phyloP scores from a whole-genome alignment of 768 basidiomycete species.

The Termitomyces sp. region DNA sequence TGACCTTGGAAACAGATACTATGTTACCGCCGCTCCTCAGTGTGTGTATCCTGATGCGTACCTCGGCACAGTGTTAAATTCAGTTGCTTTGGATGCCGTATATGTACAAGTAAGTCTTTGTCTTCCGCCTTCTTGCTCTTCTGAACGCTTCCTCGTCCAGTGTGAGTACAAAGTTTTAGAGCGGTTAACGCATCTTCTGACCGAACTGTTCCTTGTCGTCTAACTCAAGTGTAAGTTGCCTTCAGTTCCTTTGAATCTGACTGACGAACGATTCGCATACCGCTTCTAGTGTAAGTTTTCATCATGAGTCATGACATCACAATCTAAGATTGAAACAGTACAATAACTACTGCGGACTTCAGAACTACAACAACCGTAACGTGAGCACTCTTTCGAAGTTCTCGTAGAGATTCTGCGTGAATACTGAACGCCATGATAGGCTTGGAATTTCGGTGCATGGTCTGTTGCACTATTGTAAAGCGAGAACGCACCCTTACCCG shows the following conservation, averaged over 20 bases:
- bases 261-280: background rate
- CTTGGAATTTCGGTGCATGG: slow-evolving; percentile 47
- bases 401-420: background rate
- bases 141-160: background rate
- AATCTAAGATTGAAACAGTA: slow-evolving; percentile 8
- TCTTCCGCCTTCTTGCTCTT: background rate
- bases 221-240: slow-evolving; percentile 8
- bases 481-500: background rate
- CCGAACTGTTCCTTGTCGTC: background rate
- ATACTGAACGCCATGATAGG: slow-evolving; percentile 15
- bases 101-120: slow-evolving; percentile 55
- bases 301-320: background rate
- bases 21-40: slow-evolving; percentile 50
- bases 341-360: slow-evolving; percentile 25
- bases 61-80: slow-evolving; percentile 48
- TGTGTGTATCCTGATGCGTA: slow-evolving; percentile 61
- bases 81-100: slow-evolving; percentile 58
- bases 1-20: slow-evolving; percentile 36
- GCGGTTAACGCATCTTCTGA: background rate
- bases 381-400: slow-evolving; percentile 18
- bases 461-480: slow-evolving; percentile 12
- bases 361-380: slow-evolving; percentile 35
- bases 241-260: background rate
- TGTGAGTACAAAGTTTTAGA: slow-evolving; percentile 4
- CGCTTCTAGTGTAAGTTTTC: slow-evolving; percentile 7